Evolutionary conservation across 2,329 filamentous ascomycete genomes (phyloP).

Genomic region (Dactylellina cionopaga): DNA sequence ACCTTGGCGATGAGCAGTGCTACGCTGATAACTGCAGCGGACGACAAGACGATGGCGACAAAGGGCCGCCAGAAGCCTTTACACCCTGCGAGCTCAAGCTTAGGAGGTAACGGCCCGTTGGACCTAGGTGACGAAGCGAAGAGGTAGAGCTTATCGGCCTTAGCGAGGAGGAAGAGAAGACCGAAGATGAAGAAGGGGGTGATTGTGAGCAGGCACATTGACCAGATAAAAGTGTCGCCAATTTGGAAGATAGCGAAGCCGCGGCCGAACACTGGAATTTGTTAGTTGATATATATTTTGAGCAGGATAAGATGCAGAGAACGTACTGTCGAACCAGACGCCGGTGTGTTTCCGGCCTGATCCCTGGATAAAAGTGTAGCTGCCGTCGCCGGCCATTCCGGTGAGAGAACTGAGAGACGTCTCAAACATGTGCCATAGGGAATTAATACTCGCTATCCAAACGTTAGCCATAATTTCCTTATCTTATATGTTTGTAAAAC

Average conservation of each 20-base stretch:
- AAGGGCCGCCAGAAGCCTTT: constrained; percentile 87
- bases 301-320: too few species aligned
- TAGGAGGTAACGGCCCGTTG: constrained; percentile 60
- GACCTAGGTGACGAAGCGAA: constrained; percentile 67
- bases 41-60: constrained; percentile 75
- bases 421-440: constrained; percentile 95
- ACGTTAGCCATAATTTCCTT: constrained; percentile 33
- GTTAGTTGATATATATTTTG: constrained; percentile 13
- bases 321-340: constrained; percentile 83
- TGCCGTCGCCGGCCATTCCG: constrained; percentile 74
- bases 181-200: constrained; percentile 78
- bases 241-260: constrained; percentile 81
- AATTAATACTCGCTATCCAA: constrained; percentile 62
- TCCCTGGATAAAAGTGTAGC: constrained; percentile 73
- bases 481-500: constrained; percentile 8
- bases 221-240: constrained; percentile 86
- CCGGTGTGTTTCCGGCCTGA: constrained; percentile 73
- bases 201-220: constrained; percentile 81
- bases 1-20: constrained; percentile 81
- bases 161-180: constrained; percentile 74
- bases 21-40: constrained; percentile 74
- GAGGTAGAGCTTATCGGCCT: constrained; percentile 85
- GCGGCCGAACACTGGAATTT: constrained; percentile 73
- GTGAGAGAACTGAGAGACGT: constrained; percentile 79
- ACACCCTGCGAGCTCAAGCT: constrained; percentile 67